phyloP scores from a whole-genome alignment of 2,329 filamentous ascomycete genomes.

The Incumbomyces delicatus region DNA sequence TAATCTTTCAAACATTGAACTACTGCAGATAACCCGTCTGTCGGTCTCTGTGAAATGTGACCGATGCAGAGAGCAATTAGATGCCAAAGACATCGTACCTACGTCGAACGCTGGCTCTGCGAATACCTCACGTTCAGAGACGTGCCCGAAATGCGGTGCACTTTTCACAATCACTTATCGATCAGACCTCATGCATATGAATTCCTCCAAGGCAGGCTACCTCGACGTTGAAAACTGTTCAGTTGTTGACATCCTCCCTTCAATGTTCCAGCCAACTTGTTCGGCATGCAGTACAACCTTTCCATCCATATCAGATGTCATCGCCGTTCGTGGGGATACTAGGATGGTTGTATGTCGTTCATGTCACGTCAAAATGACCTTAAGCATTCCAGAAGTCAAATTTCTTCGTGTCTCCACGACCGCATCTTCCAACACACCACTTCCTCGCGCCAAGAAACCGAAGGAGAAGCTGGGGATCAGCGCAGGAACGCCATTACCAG shows the following conservation, averaged over 20 bases:
- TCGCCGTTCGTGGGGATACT: constrained; percentile 63
- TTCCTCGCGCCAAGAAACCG: constrained; percentile 8
- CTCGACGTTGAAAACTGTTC: constrained; percentile 67
- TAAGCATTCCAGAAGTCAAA: constrained; percentile 67
- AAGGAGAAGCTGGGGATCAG: constrained; percentile 47
- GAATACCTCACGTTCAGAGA: constrained; percentile 29
- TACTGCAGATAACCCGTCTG: constrained; percentile 59
- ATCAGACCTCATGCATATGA: constrained; percentile 60
- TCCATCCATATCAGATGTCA: constrained; percentile 48
- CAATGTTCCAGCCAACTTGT: constrained; percentile 71
- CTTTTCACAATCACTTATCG: constrained; percentile 39
- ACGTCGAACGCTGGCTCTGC: constrained; percentile 13
- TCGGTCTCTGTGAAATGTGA: constrained; percentile 67
- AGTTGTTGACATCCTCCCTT: constrained; percentile 66
- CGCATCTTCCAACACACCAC: constrained; percentile 14
- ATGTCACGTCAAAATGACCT: constrained; percentile 70
- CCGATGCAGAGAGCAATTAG: constrained; percentile 64
- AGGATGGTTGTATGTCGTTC: constrained; percentile 66
- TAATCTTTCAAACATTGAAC: constrained; percentile 66
- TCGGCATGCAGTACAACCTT: constrained; percentile 62
- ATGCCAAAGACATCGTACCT: constrained; percentile 54
- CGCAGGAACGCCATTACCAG: constrained; percentile 44
- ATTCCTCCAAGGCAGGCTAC: constrained; percentile 67
- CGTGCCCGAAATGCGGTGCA: constrained; percentile 47
- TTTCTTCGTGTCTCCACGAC: constrained; percentile 58